Evolutionary conservation across 2,329 filamentous ascomycete genomes (phyloP).

Genomic region (Clarireedia sp.): DNA sequence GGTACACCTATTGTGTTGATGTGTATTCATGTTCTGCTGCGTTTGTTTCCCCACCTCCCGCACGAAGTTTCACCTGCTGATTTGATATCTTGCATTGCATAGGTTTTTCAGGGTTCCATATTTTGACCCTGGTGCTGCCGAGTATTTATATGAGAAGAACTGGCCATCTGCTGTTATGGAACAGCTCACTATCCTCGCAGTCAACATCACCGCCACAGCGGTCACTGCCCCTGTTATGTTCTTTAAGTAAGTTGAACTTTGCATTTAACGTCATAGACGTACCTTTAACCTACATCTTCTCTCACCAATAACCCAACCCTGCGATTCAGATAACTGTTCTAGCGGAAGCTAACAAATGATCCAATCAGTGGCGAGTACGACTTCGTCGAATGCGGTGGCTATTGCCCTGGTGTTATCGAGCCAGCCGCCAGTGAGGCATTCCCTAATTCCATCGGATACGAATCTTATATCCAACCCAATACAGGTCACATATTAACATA

Average conservation of each 20-base stretch:
- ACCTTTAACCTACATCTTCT: neutral
- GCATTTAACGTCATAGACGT: too few species aligned
- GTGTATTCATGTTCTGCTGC: conserved; percentile 21
- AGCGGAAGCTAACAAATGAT: neutral
- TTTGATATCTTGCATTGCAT: neutral
- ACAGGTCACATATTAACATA: neutral
- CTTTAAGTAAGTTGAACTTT: neutral
- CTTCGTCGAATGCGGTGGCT: conserved; percentile 9
- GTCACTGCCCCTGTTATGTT: conserved; percentile 3
- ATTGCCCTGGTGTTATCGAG: conserved; percentile 4
- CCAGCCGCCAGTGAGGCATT: neutral
- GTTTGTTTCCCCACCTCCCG: conserved; percentile 8
- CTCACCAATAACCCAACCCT: neutral
- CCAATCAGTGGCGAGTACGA: conserved; percentile 9
- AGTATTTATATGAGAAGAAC: conserved; percentile 6
- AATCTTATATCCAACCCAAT: neutral
- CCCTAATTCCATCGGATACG: neutral
- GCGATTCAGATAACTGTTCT: too few species aligned
- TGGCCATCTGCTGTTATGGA: conserved; percentile 11
- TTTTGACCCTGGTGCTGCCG: conserved; percentile 6
- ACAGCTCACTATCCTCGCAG: neutral
- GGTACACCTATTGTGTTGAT: conserved; percentile 27
- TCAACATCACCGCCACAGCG: conserved; percentile 5
- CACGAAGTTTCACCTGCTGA: neutral
- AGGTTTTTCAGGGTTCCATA: conserved; percentile 12